Conservation (phyloP, 2,329 filamentous ascomycete species). For the Penicillium polonicum region DNA sequence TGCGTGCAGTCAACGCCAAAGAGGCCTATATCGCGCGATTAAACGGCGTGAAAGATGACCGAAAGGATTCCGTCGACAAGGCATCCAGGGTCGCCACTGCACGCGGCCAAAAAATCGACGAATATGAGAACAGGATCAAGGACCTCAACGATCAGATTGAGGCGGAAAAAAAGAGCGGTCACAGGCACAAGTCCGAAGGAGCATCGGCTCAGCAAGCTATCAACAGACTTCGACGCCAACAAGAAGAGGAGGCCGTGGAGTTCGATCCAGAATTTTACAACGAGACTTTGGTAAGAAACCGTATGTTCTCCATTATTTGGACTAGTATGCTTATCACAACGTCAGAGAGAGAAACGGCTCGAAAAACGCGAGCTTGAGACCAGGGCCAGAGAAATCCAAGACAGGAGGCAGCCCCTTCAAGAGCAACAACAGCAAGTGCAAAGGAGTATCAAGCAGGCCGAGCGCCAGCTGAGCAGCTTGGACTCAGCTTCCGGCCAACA, state of each 20-base stretch:
- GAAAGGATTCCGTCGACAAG: constrained; percentile 54
- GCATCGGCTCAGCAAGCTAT: constrained; percentile 57
- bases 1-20: constrained; percentile 69
- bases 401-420: constrained; percentile 33
- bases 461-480: constrained; percentile 58
- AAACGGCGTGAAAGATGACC: constrained; percentile 54
- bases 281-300: constrained; percentile 63
- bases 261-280: constrained; percentile 73
- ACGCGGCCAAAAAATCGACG: constrained; percentile 44
- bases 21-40: constrained; percentile 61
- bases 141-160: constrained; percentile 44
- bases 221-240: constrained; percentile 60
- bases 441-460: constrained; percentile 40
- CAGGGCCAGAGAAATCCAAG: constrained; percentile 45
- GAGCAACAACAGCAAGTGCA: constrained; percentile 38
- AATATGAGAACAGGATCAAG: constrained; percentile 38
- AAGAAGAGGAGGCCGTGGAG: constrained; percentile 61
- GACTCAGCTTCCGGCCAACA: constrained; percentile 75
- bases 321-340: constrained; percentile 23
- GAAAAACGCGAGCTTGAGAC: constrained; percentile 36
- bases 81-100: constrained; percentile 52
- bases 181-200: constrained; percentile 54
- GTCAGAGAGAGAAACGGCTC: constrained; percentile 57
- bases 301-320: background rate
- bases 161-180: constrained; percentile 53